Conservation (phyloP, 1,284 basidiomycete genomes). For the Laetiporus sulphureus region DNA sequence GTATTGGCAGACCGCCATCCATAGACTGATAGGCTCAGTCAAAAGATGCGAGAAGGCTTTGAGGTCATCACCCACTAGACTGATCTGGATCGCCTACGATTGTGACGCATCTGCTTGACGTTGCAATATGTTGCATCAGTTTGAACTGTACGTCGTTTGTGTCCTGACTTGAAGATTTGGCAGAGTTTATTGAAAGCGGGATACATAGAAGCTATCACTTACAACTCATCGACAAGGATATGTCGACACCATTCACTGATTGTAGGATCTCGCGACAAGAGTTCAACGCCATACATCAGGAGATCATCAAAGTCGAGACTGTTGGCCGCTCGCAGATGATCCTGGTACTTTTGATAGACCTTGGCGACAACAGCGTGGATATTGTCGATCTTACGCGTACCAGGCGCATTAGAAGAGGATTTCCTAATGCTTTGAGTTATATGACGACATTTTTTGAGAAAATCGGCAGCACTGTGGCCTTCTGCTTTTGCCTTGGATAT, state of each 20-base stretch:
- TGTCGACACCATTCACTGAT: slow-evolving; percentile 65
- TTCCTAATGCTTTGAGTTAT: too few relatives aligned
- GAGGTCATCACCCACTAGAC: slow-evolving; percentile 60
- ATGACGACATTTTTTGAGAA: slow-evolving; percentile 17
- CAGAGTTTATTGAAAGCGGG: slow-evolving; percentile 2
- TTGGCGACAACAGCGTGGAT: slow-evolving; percentile 33
- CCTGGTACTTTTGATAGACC: slow-evolving; percentile 70
- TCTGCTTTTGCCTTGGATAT: slow-evolving; percentile 85
- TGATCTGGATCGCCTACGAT: slow-evolving; percentile 94
- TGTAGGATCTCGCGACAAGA: slow-evolving; percentile 53
- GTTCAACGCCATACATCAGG: slow-evolving; percentile 68
- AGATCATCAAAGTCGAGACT: slow-evolving; percentile 90
- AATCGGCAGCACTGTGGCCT: slow-evolving; percentile 48
- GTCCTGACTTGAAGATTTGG: slow-evolving; percentile 55
- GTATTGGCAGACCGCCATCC: slow-evolving; percentile 88
- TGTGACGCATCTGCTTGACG: slow-evolving; percentile 54
- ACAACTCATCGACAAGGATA: slow-evolving; percentile 89
- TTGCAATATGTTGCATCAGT: slow-evolving; percentile 72
- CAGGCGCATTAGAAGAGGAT: too few relatives aligned
- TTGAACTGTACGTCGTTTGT: slow-evolving; percentile 86
- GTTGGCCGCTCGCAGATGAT: slow-evolving; percentile 53
- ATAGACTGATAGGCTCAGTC: slow-evolving; percentile 45
- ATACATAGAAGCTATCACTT: slow-evolving; percentile 21
- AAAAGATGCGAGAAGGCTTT: too few relatives aligned
- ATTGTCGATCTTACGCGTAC: too few relatives aligned